phyloP scores from a whole-genome alignment of 2,329 filamentous ascomycete genomes.

The Ascocoryne sarcoides region DNA sequence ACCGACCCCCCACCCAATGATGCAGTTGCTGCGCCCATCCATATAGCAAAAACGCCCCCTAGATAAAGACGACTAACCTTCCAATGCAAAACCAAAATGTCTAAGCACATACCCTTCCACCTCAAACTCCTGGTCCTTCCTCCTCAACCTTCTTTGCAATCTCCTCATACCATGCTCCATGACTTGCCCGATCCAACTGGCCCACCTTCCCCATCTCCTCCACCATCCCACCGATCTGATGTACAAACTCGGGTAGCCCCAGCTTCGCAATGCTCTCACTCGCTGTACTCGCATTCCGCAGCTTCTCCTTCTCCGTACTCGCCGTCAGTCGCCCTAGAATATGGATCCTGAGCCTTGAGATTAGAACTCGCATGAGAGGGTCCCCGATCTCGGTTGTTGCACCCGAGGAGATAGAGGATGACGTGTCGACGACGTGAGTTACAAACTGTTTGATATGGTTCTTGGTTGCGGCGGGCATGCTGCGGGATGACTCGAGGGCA shows the following conservation, averaged over 20 bases:
- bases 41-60: too few species aligned
- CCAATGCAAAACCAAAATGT: too few species aligned
- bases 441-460: conserved; percentile 49
- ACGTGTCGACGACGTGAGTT: conserved; percentile 39
- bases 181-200: conserved; percentile 57
- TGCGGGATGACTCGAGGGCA: conserved; percentile 51
- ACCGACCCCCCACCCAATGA: too few species aligned
- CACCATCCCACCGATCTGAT: conserved; percentile 59
- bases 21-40: too few species aligned
- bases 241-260: conserved; percentile 66
- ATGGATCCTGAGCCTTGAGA: conserved; percentile 58
- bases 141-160: conserved; percentile 19
- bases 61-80: too few species aligned
- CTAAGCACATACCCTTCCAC: too few species aligned
- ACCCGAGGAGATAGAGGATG: conserved; percentile 14
- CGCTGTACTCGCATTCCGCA: conserved; percentile 58
- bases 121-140: too few species aligned
- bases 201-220: conserved; percentile 58
- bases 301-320: conserved; percentile 59
- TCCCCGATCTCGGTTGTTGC: conserved; percentile 35
- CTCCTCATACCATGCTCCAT: conserved; percentile 61
- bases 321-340: conserved; percentile 56
- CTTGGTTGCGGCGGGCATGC: conserved; percentile 57
- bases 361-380: conserved; percentile 55
- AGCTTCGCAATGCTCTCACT: conserved; percentile 61